Conservation (phyloP, 1,139 yeast species). For the Taphrina communis region DNA sequence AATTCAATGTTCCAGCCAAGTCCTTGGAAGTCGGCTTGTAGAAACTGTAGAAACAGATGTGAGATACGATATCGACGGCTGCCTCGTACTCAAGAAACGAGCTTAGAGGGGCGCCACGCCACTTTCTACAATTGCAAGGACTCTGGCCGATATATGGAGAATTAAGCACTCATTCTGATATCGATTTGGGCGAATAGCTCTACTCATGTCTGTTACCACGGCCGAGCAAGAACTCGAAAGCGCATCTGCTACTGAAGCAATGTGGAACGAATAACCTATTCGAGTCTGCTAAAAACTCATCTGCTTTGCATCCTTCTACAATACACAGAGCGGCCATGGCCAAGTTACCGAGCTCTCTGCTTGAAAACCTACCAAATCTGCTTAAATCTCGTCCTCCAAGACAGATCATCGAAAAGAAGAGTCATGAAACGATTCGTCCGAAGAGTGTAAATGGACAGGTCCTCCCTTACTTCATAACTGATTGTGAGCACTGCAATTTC, state of each 20-base stretch:
- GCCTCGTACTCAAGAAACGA: neutral
- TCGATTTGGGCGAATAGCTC: no score
- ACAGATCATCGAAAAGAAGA: constrained; percentile 23
- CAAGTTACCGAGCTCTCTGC: constrained; percentile 12
- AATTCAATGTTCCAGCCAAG: neutral
- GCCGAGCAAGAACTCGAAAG: no score
- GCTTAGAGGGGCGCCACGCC: neutral
- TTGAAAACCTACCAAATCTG: constrained; percentile 15
- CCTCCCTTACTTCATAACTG: constrained; percentile 13
- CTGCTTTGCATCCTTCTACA: no score
- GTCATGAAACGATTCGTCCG: constrained; percentile 9
- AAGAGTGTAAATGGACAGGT: neutral
- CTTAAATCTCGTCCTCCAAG: constrained; percentile 22
- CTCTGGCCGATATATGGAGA: no score
- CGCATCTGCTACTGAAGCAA: no score
- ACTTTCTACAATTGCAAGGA: neutral
- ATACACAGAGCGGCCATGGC: neutral
- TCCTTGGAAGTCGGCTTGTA: neutral
- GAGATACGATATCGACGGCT: constrained; percentile 2
- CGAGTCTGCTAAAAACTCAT: no score
- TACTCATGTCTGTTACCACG: no score
- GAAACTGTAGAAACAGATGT: neutral
- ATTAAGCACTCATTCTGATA: no score
- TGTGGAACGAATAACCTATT: no score
- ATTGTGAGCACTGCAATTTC: constrained; percentile 7